Evolutionary conservation across 2,329 filamentous ascomycete species (phyloP).

Genomic region (Colletotrichum lini): DNA sequence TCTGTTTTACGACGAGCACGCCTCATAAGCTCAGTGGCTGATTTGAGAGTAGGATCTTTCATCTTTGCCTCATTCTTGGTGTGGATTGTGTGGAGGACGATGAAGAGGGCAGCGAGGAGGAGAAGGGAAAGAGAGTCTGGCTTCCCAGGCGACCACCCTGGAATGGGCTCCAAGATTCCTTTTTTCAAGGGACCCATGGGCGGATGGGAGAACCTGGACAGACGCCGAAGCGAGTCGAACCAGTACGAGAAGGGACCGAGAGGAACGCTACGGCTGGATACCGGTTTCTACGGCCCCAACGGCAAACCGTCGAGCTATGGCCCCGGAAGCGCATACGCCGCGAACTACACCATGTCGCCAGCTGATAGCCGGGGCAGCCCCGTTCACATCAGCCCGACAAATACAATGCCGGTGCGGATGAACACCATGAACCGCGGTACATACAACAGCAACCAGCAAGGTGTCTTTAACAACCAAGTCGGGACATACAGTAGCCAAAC

Average conservation of each 20-base stretch:
- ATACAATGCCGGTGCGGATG: slow-evolving; percentile 27
- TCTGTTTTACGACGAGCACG: no score
- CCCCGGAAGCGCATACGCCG: slow-evolving; percentile 13
- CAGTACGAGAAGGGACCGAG: slow-evolving; percentile 47
- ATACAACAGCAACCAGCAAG: slow-evolving; percentile 27
- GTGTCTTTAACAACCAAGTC: slow-evolving; percentile 23
- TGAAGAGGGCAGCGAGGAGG: slow-evolving; percentile 56
- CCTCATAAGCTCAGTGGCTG: not conserved
- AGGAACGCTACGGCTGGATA: slow-evolving; percentile 44
- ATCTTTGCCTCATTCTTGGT: slow-evolving; percentile 60
- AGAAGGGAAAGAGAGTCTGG: slow-evolving; percentile 43
- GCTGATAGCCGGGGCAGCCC: slow-evolving; percentile 35
- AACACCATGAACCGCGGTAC: slow-evolving; percentile 30
- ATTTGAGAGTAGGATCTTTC: slow-evolving; percentile 55
- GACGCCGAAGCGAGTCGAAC: slow-evolving; percentile 32
- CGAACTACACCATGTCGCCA: slow-evolving; percentile 37
- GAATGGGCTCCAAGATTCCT: slow-evolving; percentile 52
- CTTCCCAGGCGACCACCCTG: slow-evolving; percentile 45
- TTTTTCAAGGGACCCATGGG: slow-evolving; percentile 54
- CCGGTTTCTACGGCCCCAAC: slow-evolving; percentile 45
- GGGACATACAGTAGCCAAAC: slow-evolving; percentile 27
- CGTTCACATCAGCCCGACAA: slow-evolving; percentile 34
- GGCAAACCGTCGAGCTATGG: slow-evolving; percentile 28
- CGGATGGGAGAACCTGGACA: slow-evolving; percentile 53
- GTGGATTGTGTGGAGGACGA: slow-evolving; percentile 62